A percentile compares a stretch with the other conserved stretches of the same genome.
phyloP scores from a whole-genome alignment of 768 basidiomycete species.

The Boletus huronensis region DNA sequence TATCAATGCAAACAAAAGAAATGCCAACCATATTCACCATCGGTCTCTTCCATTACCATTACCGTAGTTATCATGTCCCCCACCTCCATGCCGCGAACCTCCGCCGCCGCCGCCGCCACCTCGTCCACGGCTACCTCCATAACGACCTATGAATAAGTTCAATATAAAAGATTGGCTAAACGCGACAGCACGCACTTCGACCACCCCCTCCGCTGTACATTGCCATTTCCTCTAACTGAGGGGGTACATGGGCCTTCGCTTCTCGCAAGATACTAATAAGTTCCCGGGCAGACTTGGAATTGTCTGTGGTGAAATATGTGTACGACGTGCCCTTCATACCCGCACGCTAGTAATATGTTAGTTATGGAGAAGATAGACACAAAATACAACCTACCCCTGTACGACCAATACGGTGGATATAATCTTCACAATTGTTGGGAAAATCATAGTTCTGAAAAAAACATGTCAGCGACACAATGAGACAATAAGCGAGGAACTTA shows the following conservation, averaged over 20 bases:
- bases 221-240: conserved; percentile 91
- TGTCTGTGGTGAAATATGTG: conserved; percentile 97
- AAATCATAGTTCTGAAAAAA: conserved; percentile 85
- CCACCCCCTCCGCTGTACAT: conserved; percentile 81
- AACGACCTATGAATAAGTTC: conserved; percentile 49
- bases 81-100: conserved; percentile 22
- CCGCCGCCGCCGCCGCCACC: conserved; percentile 21
- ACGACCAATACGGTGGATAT: conserved; percentile 98
- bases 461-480: conserved; percentile 4
- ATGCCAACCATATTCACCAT: conserved; percentile 17
- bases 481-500: conserved; percentile 39
- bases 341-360: conserved; percentile 59
- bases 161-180: background rate
- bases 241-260: conserved; percentile 80
- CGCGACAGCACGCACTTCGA: conserved; percentile 46
- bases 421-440: conserved; percentile 97
- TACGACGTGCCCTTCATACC: conserved; percentile 89
- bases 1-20: conserved; percentile 7
- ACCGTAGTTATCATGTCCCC: conserved; percentile 21
- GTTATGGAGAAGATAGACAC: background rate
- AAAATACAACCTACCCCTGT: conserved; percentile 63
- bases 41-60: conserved; percentile 25
- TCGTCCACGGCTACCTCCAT: conserved; percentile 40
- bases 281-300: conserved; percentile 91
- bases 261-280: conserved; percentile 82